Evolutionary conservation across 2,329 filamentous ascomycete genomes (phyloP), one percentile per base, ranked within the genome.

Genomic region (Emericellopsis atlantica): DNA sequence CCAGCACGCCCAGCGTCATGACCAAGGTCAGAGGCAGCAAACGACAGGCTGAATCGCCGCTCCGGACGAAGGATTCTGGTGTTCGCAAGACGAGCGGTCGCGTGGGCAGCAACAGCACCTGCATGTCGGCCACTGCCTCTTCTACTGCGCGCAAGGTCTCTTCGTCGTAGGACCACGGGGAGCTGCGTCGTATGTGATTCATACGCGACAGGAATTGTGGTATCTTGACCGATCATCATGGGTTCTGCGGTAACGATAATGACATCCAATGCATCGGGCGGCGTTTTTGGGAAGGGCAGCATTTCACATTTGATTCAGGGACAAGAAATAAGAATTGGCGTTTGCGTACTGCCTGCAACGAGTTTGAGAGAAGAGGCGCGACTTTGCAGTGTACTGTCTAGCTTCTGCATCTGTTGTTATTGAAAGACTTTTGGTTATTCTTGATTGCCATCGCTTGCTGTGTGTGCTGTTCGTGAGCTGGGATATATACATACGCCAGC

Each of bases 71-170:
- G 54, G 69, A 74, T 43, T 61, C 60, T 7, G 76, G 67, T 36
- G 68, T 81, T 36, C 72, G 79, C 45, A 83, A 83, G 66, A 79
- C 74, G 5, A 81, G 77, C 50, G 78, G 78, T 32, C 70, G 79
- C 34, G 64, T 82, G 12, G 78, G 76, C 39, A 81, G 76, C 54
- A 64, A 74, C 43, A 71, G 64, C 49, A 58, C 54, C 40, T 55
- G 61, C 29, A 59, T 58, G 16, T 62, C 64, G n/a, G 61, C 60
- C 40, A 61, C 57, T 33, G 62, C 61, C 44, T 55, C 60, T 22
- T 62, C 69, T 6, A 62, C 67, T 21, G 65, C 63, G 32, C 65
- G 74, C 45, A 78, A 77, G 60, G 67, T 76, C 43, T 75, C 71
- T 39, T 37, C 36, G 18, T 36, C 42, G 29, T 43, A 43, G 42